Percentiles rank a stretch among this genome's conserved stretches.
Evolutionary conservation across 2,329 filamentous ascomycete species (phyloP).

Genomic region (Penicillium oxalicum): DNA sequence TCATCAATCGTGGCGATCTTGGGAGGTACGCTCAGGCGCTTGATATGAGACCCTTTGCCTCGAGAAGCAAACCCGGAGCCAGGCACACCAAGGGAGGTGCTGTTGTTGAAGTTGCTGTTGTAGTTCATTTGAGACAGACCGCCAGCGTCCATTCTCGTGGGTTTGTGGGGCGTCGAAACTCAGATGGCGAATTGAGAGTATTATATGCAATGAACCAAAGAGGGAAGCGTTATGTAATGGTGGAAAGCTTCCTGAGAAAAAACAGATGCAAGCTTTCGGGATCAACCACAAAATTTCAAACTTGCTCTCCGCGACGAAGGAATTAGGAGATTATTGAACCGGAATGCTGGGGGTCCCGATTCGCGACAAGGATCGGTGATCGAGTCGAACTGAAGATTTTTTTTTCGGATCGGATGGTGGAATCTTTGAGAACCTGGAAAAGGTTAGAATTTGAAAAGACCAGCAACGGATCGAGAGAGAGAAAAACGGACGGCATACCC

Average conservation of each 20-base stretch:
- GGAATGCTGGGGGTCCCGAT: slow-evolving; percentile 13
- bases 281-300: slow-evolving; percentile 25
- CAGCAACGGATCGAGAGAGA: background rate
- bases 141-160: slow-evolving; percentile 73
- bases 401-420: slow-evolving; percentile 3
- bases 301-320: slow-evolving; percentile 12
- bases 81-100: slow-evolving; percentile 65
- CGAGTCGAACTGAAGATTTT: slow-evolving; percentile 3
- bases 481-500: slow-evolving; percentile 15
- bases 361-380: slow-evolving; percentile 1
- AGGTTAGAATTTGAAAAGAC: background rate
- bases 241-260: slow-evolving; percentile 8
- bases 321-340: slow-evolving; percentile 30
- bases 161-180: slow-evolving; percentile 17
- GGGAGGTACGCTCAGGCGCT: slow-evolving; percentile 75
- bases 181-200: slow-evolving; percentile 14
- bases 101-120: slow-evolving; percentile 64
- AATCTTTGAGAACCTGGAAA: slow-evolving; percentile 6
- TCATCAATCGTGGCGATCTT: slow-evolving; percentile 64
- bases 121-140: slow-evolving; percentile 99
- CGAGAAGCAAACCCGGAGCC: slow-evolving; percentile 78
- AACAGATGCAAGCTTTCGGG: slow-evolving; percentile 16
- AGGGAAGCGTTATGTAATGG: slow-evolving; percentile 7
- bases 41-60: slow-evolving; percentile 77
- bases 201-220: slow-evolving; percentile 25